These are phyloP conservation scores for Trichosporon sp. DNA, from an alignment of 1,284 basidiomycete genomes.

Conservation along the genomic window DNA sequence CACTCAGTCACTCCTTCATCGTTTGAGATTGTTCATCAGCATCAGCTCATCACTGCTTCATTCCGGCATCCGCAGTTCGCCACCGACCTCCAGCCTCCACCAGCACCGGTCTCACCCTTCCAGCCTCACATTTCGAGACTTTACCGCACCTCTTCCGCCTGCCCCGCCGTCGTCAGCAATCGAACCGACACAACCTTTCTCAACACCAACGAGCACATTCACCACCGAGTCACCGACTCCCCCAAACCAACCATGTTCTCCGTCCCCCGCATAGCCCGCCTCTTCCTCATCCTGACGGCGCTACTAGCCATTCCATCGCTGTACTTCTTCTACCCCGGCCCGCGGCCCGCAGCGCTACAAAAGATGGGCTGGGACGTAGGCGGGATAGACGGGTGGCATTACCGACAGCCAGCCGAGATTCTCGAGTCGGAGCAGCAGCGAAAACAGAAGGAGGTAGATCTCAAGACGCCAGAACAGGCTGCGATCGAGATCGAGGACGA, in stretches of 20 bases:
- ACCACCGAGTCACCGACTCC: too few species aligned
- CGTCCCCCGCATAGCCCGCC: slow-evolving; percentile 30
- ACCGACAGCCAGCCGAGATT: slow-evolving; percentile 9
- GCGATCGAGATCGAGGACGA: slow-evolving; percentile 10
- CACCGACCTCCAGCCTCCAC: too few species aligned
- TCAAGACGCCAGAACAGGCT: neutral
- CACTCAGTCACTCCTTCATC: too few species aligned
- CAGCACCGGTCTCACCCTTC: too few species aligned
- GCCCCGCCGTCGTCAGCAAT: too few species aligned
- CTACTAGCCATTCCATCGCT: slow-evolving; percentile 36
- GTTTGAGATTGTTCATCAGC: too few species aligned
- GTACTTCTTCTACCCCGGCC: slow-evolving; percentile 34
- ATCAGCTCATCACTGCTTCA: too few species aligned
- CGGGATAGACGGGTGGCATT: slow-evolving; percentile 39
- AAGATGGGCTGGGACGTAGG: slow-evolving; percentile 27
- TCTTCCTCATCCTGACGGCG: slow-evolving; percentile 32
- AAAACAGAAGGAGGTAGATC: neutral
- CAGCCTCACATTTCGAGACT: too few species aligned
- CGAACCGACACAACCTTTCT: too few species aligned
- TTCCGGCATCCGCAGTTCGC: too few species aligned
- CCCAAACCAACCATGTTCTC: slow-evolving; percentile 20
- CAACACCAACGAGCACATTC: too few species aligned
- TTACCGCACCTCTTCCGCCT: too few species aligned
- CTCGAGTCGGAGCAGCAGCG: slow-evolving; percentile 22
- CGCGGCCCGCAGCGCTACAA: neutral